Percentiles rank a stretch among this genome's conserved stretches.
phyloP scores from a whole-genome alignment of 768 basidiomycete species.

The Gelatoporia subvermispora region DNA sequence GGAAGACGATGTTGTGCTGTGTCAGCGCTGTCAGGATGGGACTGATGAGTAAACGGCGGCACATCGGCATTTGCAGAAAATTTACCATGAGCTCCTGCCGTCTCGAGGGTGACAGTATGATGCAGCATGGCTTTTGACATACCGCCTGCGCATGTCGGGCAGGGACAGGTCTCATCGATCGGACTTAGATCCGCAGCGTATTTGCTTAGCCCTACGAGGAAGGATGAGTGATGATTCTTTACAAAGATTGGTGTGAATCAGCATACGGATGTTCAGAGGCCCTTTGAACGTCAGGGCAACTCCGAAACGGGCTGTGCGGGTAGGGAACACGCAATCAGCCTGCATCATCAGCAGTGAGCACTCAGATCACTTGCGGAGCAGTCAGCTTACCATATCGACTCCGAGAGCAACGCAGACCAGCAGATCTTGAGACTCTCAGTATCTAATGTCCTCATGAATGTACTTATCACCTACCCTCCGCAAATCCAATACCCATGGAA shows the following conservation, averaged over 20 bases:
- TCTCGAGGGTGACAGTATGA: constrained; percentile 74
- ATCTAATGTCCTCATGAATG: background rate
- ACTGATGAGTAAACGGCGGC: constrained; percentile 2
- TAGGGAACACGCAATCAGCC: constrained; percentile 94
- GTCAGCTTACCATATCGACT: constrained; percentile 71
- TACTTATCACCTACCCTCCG: constrained; percentile 58
- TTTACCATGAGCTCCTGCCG: constrained; percentile 80
- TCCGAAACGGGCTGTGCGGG: constrained; percentile 87
- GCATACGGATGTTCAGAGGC: constrained; percentile 76
- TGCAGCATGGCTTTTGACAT: constrained; percentile 73
- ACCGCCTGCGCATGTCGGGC: constrained; percentile 72
- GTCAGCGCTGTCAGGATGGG: constrained; percentile 54
- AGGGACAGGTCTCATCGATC: constrained; percentile 77
- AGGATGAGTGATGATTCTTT: background rate
- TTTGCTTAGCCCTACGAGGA: constrained; percentile 53
- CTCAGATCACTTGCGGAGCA: background rate
- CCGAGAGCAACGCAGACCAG: constrained; percentile 90
- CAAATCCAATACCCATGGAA: constrained; percentile 90
- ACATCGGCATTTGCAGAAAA: constrained; percentile 10
- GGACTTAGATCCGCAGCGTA: constrained; percentile 64
- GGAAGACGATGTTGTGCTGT: constrained; percentile 79
- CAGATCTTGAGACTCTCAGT: constrained; percentile 49
- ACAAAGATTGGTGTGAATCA: background rate
- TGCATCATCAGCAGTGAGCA: constrained; percentile 24
- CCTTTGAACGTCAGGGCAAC: constrained; percentile 81